These are phyloP conservation scores for Macrolepiota fuliginosa DNA, from an alignment of 768 basidiomycete species.

Conservation along the genomic window DNA sequence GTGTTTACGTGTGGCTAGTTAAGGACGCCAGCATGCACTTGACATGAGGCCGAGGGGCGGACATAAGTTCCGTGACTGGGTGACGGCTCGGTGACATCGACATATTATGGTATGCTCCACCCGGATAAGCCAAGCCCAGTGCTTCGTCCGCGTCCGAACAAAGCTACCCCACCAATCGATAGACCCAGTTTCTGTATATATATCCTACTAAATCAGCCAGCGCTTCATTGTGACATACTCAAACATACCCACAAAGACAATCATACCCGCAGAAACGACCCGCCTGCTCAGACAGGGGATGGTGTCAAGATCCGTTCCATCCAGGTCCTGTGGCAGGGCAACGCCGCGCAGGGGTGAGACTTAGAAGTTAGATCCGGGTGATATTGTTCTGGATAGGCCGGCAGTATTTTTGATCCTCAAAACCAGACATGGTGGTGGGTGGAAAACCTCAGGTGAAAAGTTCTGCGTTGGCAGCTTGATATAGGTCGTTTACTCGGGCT, in stretches of 20 bases:
- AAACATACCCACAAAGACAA: too few relatives aligned
- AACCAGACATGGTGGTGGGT: not conserved
- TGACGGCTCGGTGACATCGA: not conserved
- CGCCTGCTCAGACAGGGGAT: too few relatives aligned
- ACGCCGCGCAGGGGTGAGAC: not conserved
- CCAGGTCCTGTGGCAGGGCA: not conserved
- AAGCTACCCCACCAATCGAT: too few relatives aligned
- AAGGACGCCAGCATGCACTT: not conserved
- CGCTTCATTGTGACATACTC: too few relatives aligned
- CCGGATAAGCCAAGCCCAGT: not conserved
- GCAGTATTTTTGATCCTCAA: not conserved
- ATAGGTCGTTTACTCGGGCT: not conserved
- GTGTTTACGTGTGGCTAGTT: not conserved
- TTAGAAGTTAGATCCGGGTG: not conserved
- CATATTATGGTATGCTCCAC: not conserved
- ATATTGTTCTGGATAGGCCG: not conserved
- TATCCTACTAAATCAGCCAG: too few relatives aligned
- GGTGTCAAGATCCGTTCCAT: too few relatives aligned
- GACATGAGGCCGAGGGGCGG: slow-evolving; percentile 5
- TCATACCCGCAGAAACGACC: too few relatives aligned
- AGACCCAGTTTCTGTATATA: too few relatives aligned
- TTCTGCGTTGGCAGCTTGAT: not conserved
- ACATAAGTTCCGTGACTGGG: slow-evolving; percentile 6
- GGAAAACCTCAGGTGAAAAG: not conserved
- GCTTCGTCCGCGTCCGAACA: not conserved